Conservation (phyloP, 2,329 filamentous ascomycete species). For the Fusarium robinianum region DNA sequence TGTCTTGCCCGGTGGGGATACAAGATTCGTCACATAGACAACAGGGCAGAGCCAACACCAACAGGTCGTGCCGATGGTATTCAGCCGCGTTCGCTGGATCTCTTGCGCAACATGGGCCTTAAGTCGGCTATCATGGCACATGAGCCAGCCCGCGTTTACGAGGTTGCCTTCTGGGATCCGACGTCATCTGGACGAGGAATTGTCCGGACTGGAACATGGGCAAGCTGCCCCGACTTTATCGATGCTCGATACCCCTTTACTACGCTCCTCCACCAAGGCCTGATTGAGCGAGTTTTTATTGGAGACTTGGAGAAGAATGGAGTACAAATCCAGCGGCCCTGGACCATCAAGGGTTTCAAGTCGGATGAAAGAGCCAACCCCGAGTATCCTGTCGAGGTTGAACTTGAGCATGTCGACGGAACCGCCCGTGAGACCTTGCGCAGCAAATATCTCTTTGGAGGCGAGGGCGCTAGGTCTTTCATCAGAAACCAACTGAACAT, state of each 20-base stretch:
- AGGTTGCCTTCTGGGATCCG: constrained; percentile 76
- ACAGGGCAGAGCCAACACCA: constrained; percentile 78
- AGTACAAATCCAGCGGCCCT: constrained; percentile 64
- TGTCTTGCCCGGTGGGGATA: constrained; percentile 92
- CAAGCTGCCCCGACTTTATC: constrained; percentile 84
- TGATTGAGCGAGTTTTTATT: constrained; percentile 73
- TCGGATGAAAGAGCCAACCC: constrained; percentile 59
- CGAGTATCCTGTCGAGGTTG: constrained; percentile 80
- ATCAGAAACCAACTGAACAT: constrained; percentile 70
- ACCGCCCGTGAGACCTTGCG: constrained; percentile 67
- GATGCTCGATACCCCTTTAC: constrained; percentile 73
- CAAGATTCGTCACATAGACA: constrained; percentile 93
- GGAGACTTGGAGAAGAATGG: constrained; percentile 66
- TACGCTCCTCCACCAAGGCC: constrained; percentile 71
- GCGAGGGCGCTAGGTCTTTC: constrained; percentile 71
- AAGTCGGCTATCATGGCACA: constrained; percentile 88
- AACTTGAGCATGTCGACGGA: constrained; percentile 76
- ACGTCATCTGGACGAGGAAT: constrained; percentile 60
- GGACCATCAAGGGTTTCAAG: constrained; percentile 65
- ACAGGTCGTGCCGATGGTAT: constrained; percentile 92
- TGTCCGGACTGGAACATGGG: constrained; percentile 73
- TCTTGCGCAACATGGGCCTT: constrained; percentile 86
- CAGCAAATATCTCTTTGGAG: constrained; percentile 72
- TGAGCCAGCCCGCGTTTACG: constrained; percentile 83
- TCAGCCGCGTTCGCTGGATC: constrained; percentile 84